Conservation (phyloP, 805 yeast species). For the Blastobotrys robertii region DNA sequence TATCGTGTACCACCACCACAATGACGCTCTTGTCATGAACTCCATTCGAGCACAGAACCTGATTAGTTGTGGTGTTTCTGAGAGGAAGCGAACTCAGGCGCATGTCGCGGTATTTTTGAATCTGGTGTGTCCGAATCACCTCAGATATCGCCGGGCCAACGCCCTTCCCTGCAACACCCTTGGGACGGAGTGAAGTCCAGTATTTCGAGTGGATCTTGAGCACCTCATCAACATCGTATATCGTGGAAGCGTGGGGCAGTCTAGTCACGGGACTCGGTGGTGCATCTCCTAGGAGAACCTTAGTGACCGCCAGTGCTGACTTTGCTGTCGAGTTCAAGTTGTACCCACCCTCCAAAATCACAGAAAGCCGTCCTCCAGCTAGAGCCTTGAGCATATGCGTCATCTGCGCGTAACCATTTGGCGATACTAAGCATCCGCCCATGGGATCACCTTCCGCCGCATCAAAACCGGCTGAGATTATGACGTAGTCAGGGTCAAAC, state of each 20-base stretch:
- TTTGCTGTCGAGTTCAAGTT: conserved; percentile 83
- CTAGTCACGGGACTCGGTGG: conserved; percentile 65
- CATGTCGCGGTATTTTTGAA: conserved; percentile 37
- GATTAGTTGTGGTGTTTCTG: conserved; percentile 43
- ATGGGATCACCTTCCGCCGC: conserved; percentile 98
- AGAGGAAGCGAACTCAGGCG: background rate
- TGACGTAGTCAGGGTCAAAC: conserved; percentile 85
- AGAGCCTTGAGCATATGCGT: conserved; percentile 80
- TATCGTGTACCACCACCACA: conserved; percentile 72
- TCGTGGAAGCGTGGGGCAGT: conserved; percentile 65
- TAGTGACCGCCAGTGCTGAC: conserved; percentile 86
- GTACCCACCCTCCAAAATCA: conserved; percentile 93
- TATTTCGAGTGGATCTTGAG: conserved; percentile 69
- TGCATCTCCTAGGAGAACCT: conserved; percentile 88
- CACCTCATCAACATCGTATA: conserved; percentile 75
- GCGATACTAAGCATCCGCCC: conserved; percentile 93
- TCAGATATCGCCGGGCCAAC: conserved; percentile 32
- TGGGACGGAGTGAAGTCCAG: conserved; percentile 80
- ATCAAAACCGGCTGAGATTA: conserved; percentile 92
- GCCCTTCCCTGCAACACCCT: conserved; percentile 23
- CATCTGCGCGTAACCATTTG: conserved; percentile 95
- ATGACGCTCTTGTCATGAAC: conserved; percentile 52
- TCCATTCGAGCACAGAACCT: conserved; percentile 60
- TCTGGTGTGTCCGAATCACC: conserved; percentile 66
- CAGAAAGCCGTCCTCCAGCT: conserved; percentile 83